phyloP scores from a whole-genome alignment of 371 early-diverging fungal genomes.

The Syncephalastrum monosporum region DNA sequence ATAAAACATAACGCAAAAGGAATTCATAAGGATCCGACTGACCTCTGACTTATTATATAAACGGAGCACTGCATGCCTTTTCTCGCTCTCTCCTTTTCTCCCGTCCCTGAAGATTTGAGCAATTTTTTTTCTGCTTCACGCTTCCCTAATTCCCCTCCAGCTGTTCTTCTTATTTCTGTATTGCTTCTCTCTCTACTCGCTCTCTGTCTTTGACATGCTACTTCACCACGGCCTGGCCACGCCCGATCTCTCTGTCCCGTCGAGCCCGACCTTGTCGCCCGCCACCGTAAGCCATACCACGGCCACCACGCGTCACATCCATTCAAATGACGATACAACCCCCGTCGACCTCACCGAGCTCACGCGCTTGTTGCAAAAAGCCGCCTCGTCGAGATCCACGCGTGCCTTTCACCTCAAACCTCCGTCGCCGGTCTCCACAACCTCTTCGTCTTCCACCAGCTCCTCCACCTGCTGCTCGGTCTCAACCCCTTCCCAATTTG shows the following conservation, averaged over 20 bases:
- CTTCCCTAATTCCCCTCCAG: no score
- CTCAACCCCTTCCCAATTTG: conserved; percentile 29
- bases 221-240: conserved; percentile 36
- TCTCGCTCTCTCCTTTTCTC: no score
- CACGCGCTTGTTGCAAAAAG: conserved; percentile 28
- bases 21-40: no score
- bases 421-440: conserved; percentile 15
- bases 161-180: no score
- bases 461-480: conserved; percentile 10
- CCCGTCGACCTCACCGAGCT: conserved; percentile 39
- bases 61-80: no score
- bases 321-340: conserved; percentile 18
- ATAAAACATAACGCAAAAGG: no score
- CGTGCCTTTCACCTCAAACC: conserved; percentile 21
- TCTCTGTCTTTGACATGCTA: not conserved
- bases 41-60: no score
- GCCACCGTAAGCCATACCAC: conserved; percentile 43
- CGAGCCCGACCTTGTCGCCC: conserved; percentile 44
- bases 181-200: no score
- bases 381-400: conserved; percentile 15
- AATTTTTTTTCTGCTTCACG: no score
- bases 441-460: conserved; percentile 15
- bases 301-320: conserved; percentile 35
- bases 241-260: conserved; percentile 43
- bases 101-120: no score